These are phyloP conservation scores for Sedum album DNA, from an alignment of 164 flowering plant species.

Conservation along the genomic window DNA sequence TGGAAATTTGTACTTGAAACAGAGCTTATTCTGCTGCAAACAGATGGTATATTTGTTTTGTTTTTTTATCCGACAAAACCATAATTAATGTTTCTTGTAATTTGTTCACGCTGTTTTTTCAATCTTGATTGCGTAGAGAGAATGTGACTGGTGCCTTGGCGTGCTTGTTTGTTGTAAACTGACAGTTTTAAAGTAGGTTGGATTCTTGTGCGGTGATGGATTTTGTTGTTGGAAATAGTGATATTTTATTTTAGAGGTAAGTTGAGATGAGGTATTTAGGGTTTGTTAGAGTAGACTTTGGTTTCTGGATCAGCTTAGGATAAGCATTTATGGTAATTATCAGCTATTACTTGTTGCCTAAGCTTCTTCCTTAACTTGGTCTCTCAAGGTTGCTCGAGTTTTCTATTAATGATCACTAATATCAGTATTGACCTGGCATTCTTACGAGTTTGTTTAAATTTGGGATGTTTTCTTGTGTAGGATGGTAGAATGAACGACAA, in stretches of 20 bases:
- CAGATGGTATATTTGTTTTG: too few relatives aligned
- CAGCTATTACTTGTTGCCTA: too few relatives aligned
- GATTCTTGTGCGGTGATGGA: neutral
- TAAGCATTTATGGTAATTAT: neutral
- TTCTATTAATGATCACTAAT: too few relatives aligned
- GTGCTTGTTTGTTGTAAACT: neutral
- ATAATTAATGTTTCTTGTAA: neutral
- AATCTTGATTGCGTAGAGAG: neutral
- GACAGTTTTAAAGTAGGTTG: neutral
- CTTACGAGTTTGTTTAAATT: neutral
- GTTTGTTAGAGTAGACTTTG: neutral
- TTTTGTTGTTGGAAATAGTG: neutral
- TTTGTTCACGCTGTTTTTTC: slow-evolving; percentile 5
- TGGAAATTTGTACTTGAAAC: neutral
- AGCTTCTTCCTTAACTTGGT: too few relatives aligned
- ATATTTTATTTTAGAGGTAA: too few relatives aligned
- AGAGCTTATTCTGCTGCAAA: neutral
- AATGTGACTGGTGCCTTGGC: neutral
- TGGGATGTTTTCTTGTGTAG: slow-evolving; percentile 20
- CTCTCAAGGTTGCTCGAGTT: too few relatives aligned
- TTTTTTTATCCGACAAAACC: neutral
- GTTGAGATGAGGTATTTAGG: too few relatives aligned
- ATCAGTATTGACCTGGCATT: too few relatives aligned
- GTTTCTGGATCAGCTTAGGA: neutral
- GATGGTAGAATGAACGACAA: slow-evolving; percentile 36